These are phyloP conservation scores for Erythrophleum ivorense DNA, from an alignment of 331 rosid genomes.

Conservation along the genomic window DNA sequence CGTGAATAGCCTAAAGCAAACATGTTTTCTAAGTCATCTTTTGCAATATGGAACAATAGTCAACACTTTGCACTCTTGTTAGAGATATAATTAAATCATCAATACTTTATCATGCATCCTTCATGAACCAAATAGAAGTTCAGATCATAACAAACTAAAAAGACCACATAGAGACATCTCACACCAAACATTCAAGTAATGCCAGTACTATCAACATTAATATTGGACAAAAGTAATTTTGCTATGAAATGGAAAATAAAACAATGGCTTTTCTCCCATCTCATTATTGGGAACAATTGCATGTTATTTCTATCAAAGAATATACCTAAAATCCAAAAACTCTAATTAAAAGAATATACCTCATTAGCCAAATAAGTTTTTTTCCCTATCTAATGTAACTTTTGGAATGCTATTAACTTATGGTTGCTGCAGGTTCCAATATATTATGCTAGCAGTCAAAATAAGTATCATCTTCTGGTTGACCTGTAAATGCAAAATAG, in stretches of 20 bases:
- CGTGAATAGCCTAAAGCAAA: slow-evolving; percentile 1
- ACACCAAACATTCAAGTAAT: background rate
- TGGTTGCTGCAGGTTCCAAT: slow-evolving; percentile 88
- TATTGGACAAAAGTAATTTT: slow-evolving; percentile 7
- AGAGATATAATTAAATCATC: background rate
- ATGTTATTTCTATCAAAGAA: slow-evolving; percentile 44
- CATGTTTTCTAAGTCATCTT: background rate
- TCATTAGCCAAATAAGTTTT: slow-evolving; percentile 46
- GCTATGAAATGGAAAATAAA: slow-evolving; percentile 19
- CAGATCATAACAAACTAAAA: background rate
- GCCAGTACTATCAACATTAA: background rate
- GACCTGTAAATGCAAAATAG: slow-evolving; percentile 57
- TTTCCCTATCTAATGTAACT: slow-evolving; percentile 47
- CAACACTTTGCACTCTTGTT: background rate
- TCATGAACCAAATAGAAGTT: background rate
- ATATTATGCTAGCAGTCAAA: slow-evolving; percentile 94
- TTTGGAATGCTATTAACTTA: slow-evolving; percentile 33
- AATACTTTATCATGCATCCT: background rate
- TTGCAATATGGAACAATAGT: background rate
- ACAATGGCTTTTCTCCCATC: slow-evolving; percentile 33
- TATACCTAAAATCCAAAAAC: slow-evolving; percentile 43
- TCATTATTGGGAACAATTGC: slow-evolving; percentile 44
- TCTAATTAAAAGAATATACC: slow-evolving; percentile 37
- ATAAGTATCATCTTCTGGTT: slow-evolving; percentile 96
- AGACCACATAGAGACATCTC: background rate